Evolutionary conservation across 805 yeast species (phyloP).

Genomic region (Cyberlindnera xylosilytica): DNA sequence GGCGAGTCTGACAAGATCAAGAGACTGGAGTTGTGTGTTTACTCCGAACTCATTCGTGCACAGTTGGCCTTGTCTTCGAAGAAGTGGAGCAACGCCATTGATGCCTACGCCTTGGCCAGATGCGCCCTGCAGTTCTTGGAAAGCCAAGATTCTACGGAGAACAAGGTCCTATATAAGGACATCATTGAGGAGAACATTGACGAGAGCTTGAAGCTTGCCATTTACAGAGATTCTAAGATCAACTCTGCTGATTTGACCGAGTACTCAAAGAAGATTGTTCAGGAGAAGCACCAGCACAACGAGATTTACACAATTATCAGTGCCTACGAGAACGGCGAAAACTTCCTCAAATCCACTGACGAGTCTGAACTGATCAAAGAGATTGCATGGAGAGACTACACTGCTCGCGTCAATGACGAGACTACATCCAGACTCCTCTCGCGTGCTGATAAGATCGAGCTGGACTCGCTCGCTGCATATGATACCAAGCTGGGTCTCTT

Average conservation of each 20-base stretch:
- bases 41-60: constrained; percentile 51
- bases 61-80: constrained; percentile 47
- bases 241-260: constrained; percentile 45
- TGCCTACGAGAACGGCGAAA: constrained; percentile 26
- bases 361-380: constrained; percentile 39
- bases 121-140: constrained; percentile 56
- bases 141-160: constrained; percentile 26
- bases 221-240: constrained; percentile 37
- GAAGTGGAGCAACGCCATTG: constrained; percentile 53
- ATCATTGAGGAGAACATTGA: constrained; percentile 58
- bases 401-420: constrained; percentile 64
- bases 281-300: constrained; percentile 22
- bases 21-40: constrained; percentile 36
- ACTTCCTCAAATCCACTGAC: constrained; percentile 20
- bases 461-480: constrained; percentile 41
- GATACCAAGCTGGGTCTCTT: constrained; percentile 60
- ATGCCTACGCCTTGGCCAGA: constrained; percentile 56
- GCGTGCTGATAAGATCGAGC: constrained; percentile 34
- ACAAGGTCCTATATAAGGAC: constrained; percentile 44
- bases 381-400: constrained; percentile 56
- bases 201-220: constrained; percentile 58
- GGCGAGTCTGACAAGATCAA: constrained; percentile 37
- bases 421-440: constrained; percentile 63
- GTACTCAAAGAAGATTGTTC: constrained; percentile 42
- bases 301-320: constrained; percentile 40